phyloP scores from a whole-genome alignment of 2,329 filamentous ascomycete genomes.

The Cyphellophora europaea region DNA sequence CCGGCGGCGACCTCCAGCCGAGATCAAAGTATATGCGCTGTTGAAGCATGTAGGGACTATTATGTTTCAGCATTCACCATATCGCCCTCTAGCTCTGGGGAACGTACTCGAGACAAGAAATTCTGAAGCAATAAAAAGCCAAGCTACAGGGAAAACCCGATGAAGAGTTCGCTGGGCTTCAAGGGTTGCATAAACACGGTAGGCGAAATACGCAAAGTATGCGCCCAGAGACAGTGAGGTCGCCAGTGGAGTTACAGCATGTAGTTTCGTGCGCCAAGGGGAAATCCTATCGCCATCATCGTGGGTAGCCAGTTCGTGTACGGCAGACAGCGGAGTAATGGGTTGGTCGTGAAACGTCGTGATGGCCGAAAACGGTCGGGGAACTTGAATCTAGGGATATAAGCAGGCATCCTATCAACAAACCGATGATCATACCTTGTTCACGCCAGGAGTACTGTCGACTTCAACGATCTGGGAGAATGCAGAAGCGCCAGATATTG shows the following conservation, averaged over 20 bases:
- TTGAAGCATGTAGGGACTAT: neutral
- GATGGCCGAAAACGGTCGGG: neutral
- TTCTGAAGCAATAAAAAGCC: conserved; percentile 13
- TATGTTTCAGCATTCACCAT: too few relatives aligned
- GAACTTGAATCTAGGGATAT: neutral
- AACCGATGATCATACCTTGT: conserved; percentile 1
- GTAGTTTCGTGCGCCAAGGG: conserved; percentile 6
- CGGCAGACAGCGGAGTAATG: neutral
- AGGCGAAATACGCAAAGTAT: conserved; percentile 11
- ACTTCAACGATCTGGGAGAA: neutral
- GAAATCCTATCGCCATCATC: conserved; percentile 12
- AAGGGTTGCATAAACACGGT: conserved; percentile 9
- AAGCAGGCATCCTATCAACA: neutral
- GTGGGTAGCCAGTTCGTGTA: conserved; percentile 9
- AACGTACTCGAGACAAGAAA: conserved; percentile 6
- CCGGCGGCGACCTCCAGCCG: conserved; percentile 6
- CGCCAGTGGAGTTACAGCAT: conserved; percentile 9
- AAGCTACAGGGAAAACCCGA: conserved; percentile 13
- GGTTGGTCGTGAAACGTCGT: neutral
- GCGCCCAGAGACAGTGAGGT: conserved; percentile 9
- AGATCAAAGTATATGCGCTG: neutral
- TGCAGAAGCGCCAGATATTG: neutral
- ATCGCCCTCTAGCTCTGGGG: too few relatives aligned
- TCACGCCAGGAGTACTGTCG: neutral
- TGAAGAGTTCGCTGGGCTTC: conserved; percentile 6